Evolutionary conservation across 495 filamentous ascomycete genomes (phyloP), one percentile per base, ranked within the genome.

Genomic region (Xylaria scruposa): DNA sequence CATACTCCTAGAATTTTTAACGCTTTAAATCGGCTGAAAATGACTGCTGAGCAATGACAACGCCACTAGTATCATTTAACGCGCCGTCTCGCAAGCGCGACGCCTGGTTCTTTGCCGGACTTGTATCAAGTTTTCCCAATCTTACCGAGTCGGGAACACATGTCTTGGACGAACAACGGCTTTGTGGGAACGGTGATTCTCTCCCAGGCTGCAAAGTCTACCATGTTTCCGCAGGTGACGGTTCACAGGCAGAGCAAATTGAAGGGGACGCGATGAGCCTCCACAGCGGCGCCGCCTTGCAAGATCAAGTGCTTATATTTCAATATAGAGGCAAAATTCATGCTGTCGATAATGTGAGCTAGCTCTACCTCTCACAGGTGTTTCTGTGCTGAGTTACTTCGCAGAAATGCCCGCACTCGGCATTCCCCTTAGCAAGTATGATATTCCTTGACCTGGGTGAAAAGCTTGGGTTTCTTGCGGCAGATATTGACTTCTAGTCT

Each of bases 381-480:
- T 70, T 21, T 38, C 44, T 68, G 17, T 62, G 64, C 70, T 68
- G 59, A 79, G 36, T 58, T 76, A 47, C 46, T 44, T 58, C 67
- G 38, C 67, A 90, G 88, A 83, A 86, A 87, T 90, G 88, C 68
- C 88, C 88, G 5, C 88, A 90, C 75, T 87, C 88, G 5, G 81
- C 87, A 1, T 90, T 83, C 74, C 88, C 88, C 0, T 83, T 90
- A 0, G 61, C 70, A 4, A 71, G 68, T 70, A 70, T 1, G 68
- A 42, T 42, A 40, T 64, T 10, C 42, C 3, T 42, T 3, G 9
- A 19, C 21, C n/a, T 31, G 12, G 21, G 12, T 21, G 29, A 29
- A 4, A 56, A 29, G 5, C 31, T 56, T 49, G 5, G 8, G 15
- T 5, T 42, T 19, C 31, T 59, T 21, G 51, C 19, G 17, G 9